Conservation (phyloP, 1,284 basidiomycete species). For the Malassezia equina region DNA sequence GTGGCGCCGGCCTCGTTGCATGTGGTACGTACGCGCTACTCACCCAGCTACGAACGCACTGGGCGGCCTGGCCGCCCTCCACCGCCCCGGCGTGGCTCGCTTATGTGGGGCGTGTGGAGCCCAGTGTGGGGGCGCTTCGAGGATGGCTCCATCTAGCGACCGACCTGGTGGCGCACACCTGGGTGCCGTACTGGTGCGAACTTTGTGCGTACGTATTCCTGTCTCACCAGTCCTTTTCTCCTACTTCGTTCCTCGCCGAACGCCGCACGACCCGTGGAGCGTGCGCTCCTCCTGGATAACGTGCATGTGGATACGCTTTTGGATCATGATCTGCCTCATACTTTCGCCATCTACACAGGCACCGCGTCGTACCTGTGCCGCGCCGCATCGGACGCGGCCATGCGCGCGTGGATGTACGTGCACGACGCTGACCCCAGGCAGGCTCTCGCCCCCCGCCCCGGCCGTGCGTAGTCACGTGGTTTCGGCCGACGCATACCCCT, state of each 20-base stretch:
- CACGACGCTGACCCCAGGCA: neutral
- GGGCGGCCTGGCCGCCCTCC: neutral
- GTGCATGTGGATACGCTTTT: neutral
- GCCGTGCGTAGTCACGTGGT: neutral
- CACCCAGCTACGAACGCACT: conserved; percentile 2
- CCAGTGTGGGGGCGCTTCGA: neutral
- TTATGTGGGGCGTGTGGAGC: neutral
- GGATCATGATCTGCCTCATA: neutral
- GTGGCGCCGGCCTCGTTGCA: neutral
- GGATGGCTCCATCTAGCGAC: neutral
- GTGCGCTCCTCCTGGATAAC: neutral
- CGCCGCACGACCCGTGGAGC: too few species aligned
- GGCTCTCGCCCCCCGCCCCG: neutral
- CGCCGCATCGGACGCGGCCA: neutral
- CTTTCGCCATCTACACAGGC: conserved; percentile 6
- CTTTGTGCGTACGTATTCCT: conserved; percentile 2
- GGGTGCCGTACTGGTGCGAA: conserved; percentile 6
- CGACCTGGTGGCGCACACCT: neutral
- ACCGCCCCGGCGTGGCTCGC: neutral
- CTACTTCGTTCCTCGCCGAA: neutral
- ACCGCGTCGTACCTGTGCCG: conserved; percentile 3
- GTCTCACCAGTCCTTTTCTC: conserved; percentile 2
- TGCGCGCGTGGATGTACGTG: conserved; percentile 4
- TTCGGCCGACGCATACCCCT: conserved; percentile 13
- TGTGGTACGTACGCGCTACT: neutral